Conservation (phyloP, 257 asterid genomes). For the Nicotiana tabacum region DNA sequence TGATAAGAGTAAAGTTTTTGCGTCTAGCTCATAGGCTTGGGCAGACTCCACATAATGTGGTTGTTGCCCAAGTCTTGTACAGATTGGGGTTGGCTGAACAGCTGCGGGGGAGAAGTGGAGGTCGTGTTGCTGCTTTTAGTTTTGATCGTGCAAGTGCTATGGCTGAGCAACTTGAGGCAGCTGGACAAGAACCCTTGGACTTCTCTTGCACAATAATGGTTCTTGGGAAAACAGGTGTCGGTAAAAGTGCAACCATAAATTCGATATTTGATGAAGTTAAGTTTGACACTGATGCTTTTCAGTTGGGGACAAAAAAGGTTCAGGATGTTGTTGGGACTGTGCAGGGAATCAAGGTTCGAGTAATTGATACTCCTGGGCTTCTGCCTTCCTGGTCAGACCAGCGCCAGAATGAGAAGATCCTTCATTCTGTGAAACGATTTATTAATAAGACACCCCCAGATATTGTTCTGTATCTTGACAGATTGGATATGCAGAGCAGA, state of each 20-base stretch:
- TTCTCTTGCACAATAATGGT: slow-evolving; percentile 98
- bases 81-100: slow-evolving; percentile 97
- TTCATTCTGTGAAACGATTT: slow-evolving; percentile 66
- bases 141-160: slow-evolving; percentile 98
- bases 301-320: slow-evolving; percentile 77
- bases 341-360: slow-evolving; percentile 93
- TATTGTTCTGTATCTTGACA: slow-evolving; percentile 90
- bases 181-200: slow-evolving; percentile 88
- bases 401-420: slow-evolving; percentile 79
- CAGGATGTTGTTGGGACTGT: slow-evolving; percentile 97
- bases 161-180: slow-evolving; percentile 98
- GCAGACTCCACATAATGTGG: slow-evolving; percentile 96
- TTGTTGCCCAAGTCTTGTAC: slow-evolving; percentile 95
- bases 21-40: slow-evolving; percentile 97
- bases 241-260: slow-evolving; percentile 97
- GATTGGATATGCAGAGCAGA: slow-evolving; percentile 92
- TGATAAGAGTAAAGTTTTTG: slow-evolving; percentile 93
- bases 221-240: slow-evolving; percentile 96
- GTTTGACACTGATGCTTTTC: slow-evolving; percentile 89
- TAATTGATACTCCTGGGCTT: slow-evolving; percentile 95
- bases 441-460: slow-evolving; percentile 90
- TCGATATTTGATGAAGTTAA: slow-evolving; percentile 84
- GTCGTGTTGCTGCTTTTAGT: slow-evolving; percentile 85
- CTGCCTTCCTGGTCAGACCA: slow-evolving; percentile 97
- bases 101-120: slow-evolving; percentile 86